Base-by-base conservation (phyloP, 352 stramenopile species). In the Phytopythium oedochilum region DNA sequence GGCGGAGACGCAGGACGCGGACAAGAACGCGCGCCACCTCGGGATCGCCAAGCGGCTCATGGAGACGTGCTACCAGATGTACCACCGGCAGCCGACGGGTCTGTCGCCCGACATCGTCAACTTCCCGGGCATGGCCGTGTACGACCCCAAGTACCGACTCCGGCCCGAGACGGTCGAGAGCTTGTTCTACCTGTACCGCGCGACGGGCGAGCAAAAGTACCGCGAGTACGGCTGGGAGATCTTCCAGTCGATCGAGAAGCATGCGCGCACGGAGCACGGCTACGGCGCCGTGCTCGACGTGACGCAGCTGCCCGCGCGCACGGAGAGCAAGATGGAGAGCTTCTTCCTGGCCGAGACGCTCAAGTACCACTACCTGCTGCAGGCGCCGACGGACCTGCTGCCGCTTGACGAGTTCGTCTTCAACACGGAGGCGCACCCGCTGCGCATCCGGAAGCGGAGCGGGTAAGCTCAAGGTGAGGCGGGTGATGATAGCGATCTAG, bases 291-390 rank as follows among this genome's bases (percentile, higher is more conserved):
- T 88, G 36, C 10, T 66, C 23, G 60, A 92, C 53, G 75, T 88
- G 23, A 71, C 64, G 2, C 29, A 85, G 43, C 39, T 87, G 31
- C 66, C 67, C 5, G 50, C 71, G 22, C 48, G 59, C 31, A 79
- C 89, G n/a, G 82, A 98, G 20, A 87, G 99, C 83, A 88, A 94
- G 55, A 98, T 98, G 96, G 96, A 99, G 71, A 98, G 86, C 49
- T 99, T 99, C 72, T 99, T 99, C 68, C 62, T 98, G 32, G 96
- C 96, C 14, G 97, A 99, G 78, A 99, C 97, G 28, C 75, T 99
- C 42, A 99, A 99, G 80, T 99, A 99, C 62, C 72, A 98, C 31
- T 99, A 98, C 69, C 72, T 99, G 47, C 75, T 99, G 10, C 89
- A 98, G 66, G 73, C 69, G 5, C 75, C 86, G 11, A 76, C 89